A percentile compares a stretch with the other conserved stretches of the same genome.
phyloP scores from a whole-genome alignment of 2,329 filamentous ascomycete species.

The Aureobasidium sp. region DNA sequence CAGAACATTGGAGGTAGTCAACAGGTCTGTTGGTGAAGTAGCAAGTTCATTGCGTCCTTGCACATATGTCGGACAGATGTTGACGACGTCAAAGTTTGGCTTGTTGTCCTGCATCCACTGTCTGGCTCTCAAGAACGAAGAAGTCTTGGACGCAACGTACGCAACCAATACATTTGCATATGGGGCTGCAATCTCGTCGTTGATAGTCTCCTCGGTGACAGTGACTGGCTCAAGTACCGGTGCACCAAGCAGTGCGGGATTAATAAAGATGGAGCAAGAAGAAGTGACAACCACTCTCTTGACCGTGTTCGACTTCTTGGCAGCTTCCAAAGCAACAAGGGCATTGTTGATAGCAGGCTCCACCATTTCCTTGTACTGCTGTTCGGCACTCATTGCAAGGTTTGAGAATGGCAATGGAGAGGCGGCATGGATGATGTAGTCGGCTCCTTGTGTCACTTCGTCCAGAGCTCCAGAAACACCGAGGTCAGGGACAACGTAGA shows the following conservation, averaged over 20 bases:
- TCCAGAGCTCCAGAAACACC: constrained; percentile 25
- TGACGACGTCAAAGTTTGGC: constrained; percentile 23
- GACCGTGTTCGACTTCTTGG: constrained; percentile 25
- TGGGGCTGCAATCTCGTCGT: constrained; percentile 14
- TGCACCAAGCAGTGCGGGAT: constrained; percentile 5
- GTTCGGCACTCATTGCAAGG: background rate
- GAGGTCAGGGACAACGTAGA: constrained; percentile 27
- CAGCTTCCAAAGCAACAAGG: constrained; percentile 29
- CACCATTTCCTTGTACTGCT: constrained; percentile 12
- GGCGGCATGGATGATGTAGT: constrained; percentile 22
- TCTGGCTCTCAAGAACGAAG: constrained; percentile 17
- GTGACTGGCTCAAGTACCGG: constrained; percentile 7
- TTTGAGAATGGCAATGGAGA: constrained; percentile 17
- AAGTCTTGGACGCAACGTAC: constrained; percentile 22
- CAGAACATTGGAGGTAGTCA: constrained; percentile 18
- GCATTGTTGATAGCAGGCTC: constrained; percentile 28
- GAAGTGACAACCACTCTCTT: constrained; percentile 36
- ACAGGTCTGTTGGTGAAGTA: constrained; percentile 14
- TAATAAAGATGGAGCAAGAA: constrained; percentile 17
- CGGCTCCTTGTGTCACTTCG: constrained; percentile 23
- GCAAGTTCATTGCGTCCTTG: constrained; percentile 24
- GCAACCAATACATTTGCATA: constrained; percentile 16
- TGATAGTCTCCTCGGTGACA: constrained; percentile 13
- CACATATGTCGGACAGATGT: constrained; percentile 23
- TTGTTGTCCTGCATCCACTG: constrained; percentile 18